A percentile compares a stretch with the other conserved stretches of the same genome.
phyloP scores from a whole-genome alignment of 768 basidiomycete genomes.

The Termitomyces sp. region DNA sequence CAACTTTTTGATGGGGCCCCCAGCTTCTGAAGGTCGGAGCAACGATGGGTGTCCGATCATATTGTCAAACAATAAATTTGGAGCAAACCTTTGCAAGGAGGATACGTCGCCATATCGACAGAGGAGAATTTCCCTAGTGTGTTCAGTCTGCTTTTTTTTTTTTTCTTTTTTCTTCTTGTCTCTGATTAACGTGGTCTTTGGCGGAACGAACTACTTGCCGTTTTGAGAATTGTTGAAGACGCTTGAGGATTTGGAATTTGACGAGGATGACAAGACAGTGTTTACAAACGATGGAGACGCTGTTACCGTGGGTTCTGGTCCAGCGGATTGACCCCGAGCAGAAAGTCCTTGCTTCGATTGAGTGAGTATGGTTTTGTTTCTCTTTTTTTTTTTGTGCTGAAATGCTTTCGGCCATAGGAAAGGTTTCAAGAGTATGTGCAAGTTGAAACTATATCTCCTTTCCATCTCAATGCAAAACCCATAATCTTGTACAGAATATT shows the following conservation, averaged over 20 bases:
- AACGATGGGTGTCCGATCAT: not conserved
- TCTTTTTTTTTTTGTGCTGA: not conserved
- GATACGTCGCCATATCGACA: not conserved
- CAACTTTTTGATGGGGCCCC: too few species aligned
- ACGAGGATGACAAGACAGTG: not conserved
- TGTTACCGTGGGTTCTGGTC: not conserved
- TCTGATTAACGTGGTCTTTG: too few species aligned
- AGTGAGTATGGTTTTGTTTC: not conserved
- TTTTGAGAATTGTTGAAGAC: not conserved
- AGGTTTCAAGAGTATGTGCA: not conserved
- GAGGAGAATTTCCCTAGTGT: not conserved
- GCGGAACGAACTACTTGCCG: too few species aligned
- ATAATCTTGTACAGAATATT: conserved; percentile 2
- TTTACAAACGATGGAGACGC: not conserved
- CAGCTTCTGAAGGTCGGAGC: too few species aligned
- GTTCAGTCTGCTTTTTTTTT: not conserved
- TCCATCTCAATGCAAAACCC: not conserved
- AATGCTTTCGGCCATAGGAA: not conserved
- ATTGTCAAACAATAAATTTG: not conserved
- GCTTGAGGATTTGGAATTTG: not conserved
- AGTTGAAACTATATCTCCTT: too few species aligned
- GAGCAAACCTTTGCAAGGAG: not conserved
- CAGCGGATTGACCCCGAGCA: conserved; percentile 1
- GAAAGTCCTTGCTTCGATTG: not conserved
- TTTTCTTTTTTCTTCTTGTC: too few species aligned